Base-by-base conservation (phyloP, 23 red algal genomes). In the Gracilaria gracilis region DNA sequence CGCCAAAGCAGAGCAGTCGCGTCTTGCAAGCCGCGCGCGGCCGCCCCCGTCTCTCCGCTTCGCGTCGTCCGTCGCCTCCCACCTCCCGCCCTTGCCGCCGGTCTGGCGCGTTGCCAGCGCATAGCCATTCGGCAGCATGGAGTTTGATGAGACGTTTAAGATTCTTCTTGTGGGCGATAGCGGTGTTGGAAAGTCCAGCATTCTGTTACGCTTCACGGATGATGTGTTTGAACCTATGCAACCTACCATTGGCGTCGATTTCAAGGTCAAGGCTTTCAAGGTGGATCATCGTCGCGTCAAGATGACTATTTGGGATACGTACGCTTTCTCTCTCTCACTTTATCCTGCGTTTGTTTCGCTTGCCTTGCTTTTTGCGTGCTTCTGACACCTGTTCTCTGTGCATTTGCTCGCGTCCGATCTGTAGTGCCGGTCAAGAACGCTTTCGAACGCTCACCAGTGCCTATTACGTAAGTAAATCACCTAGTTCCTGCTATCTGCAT, bases 251-350 rank as follows among this genome's bases (percentile, higher is more conserved):
- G 95, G 95, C 66, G 95, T 96, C 32, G 95, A 96, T 64, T 96
- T 96, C 81, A 88, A 88, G 33, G 83, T 88, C 76, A 89, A 89
- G 51, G 93, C 93, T 20, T 77, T 95, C n/a, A 88, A 88, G 36
- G 83, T 95, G 16, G 84, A 89, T 58, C 80, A 83, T 83, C 84
- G 84, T 20, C 54, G 85, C 32, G 93, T 95, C 13, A 95, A 95
- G 55, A 95, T 95, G 82, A 95, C 93, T 39, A 88, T 88, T 24
- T 96, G 95, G 95, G 95, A 96, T 87, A 96, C 95, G 91, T 94
- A 94, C 27, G 91, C 79, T 31, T 14, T 58, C 42, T 55, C 51
- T 55, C 16, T 15, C 19, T 20, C 59, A 24, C 4, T 29, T 31
- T 8, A 62, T 1, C 24, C 24, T 33, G 21, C 15, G 3, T n/a